Base-by-base conservation (phyloP, 495 filamentous ascomycete genomes). In the Articulospora tetracladia region DNA sequence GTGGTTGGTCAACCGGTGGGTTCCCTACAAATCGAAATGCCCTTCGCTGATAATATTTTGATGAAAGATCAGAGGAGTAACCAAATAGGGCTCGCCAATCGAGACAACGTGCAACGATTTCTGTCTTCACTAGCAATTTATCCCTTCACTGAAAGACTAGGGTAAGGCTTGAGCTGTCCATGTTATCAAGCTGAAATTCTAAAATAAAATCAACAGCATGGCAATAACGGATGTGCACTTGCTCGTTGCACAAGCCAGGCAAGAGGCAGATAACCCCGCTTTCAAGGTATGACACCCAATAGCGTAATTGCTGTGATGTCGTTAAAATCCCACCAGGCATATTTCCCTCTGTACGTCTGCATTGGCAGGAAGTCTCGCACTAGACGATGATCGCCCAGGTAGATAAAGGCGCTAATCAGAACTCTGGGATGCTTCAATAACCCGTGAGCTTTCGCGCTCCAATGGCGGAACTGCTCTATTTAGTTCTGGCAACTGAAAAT, bases 341-440 rank as follows among this genome's bases (percentile, higher is more conserved):
- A 92, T 69, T 91, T 91, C 60, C 88, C 87, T 44, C 69, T 91
- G 85, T 91, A 84, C 66, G 75, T 85, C 58, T 83, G 80, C 67
- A 83, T 85, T 60, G 82, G 81, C 24, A 74, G 76, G 66, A 85
- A 85, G 61, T 74, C 78, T 51, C 59, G 80, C 73, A 81, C 59
- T 73, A 79, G 20, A 81, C 28, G 53, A 36, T 53, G 22, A 53
- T 3, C 15, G 12, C 25, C 13, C 10, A 17, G 13, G 30, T 10
- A 55, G 22, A 55, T 41, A 41, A 36, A 13, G 47, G 20, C n/a
- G 20, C 13, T 13, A 4, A n/a, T 44, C n/a, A 17, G 15, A 44
- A 12, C 3, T 11, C n/a, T 19, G 8, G 39, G 17, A 15, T 11
- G 39, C 10, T 15, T 44, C 39, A 3, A 44, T 3, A 19, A 44